phyloP scores from a whole-genome alignment of 2,329 filamentous ascomycete species.

The Elsinoe ampelina region DNA sequence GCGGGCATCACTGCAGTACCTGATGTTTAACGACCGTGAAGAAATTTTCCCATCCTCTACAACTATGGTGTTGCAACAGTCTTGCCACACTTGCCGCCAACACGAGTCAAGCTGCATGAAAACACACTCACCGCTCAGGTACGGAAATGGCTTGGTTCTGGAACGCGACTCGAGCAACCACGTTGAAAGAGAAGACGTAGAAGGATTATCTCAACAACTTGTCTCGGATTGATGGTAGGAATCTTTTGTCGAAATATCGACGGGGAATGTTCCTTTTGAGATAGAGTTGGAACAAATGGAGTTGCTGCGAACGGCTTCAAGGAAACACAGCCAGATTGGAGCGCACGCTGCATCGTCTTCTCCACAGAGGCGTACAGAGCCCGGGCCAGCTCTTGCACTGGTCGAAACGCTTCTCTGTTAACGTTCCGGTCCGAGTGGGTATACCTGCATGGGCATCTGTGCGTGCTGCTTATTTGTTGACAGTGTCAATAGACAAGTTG shows the following conservation, averaged over 20 bases:
- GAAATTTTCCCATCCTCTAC: neutral
- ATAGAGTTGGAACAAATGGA: neutral
- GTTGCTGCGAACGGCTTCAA: neutral
- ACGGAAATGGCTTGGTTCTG: slow-evolving; percentile 1
- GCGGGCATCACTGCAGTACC: neutral
- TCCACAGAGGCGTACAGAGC: neutral
- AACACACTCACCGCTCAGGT: slow-evolving; percentile 3
- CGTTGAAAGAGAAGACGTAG: neutral
- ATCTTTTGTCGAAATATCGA: slow-evolving; percentile 1
- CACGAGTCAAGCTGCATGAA: slow-evolving; percentile 2
- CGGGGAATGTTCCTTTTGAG: neutral
- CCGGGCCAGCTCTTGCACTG: slow-evolving; percentile 1
- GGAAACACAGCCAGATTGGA: slow-evolving; percentile 5
- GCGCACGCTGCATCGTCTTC: slow-evolving; percentile 1
- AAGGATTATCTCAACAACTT: neutral
- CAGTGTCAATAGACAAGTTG: slow-evolving; percentile 3
- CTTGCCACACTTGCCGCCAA: neutral
- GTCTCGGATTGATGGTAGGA: neutral
- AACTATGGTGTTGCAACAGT: neutral
- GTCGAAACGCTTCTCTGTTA: neutral
- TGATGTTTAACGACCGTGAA: neutral
- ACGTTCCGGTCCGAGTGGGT: slow-evolving; percentile 1
- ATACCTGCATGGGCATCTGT: neutral
- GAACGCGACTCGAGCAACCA: slow-evolving; percentile 4
- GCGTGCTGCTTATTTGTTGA: slow-evolving; percentile 9